Conservation (phyloP, 495 filamentous ascomycete species). For the Opeltia flavorubescens region DNA sequence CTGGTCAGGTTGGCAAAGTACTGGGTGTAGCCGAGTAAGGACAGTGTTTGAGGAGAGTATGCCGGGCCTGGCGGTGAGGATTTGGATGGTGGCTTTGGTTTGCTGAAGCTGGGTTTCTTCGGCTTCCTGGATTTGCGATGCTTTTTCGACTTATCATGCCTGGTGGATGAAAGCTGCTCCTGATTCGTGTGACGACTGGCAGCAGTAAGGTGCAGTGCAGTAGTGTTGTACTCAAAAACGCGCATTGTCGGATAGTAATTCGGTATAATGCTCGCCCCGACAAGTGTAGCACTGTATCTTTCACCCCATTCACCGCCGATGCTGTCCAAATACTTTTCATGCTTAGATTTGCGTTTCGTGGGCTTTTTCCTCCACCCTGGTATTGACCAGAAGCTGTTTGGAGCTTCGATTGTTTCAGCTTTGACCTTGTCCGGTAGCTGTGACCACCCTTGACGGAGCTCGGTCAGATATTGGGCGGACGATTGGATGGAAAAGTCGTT, state of each 20-base stretch:
- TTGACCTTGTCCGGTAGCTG: conserved; percentile 41
- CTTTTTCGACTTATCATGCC: conserved; percentile 34
- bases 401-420: conserved; percentile 12
- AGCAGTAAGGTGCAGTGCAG: conserved; percentile 27
- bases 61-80: conserved; percentile 71
- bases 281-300: conserved; percentile 64
- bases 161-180: neutral
- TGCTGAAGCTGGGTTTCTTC: conserved; percentile 44
- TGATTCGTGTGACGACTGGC: neutral
- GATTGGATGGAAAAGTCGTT: conserved; percentile 45
- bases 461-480: conserved; percentile 62
- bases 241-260: conserved; percentile 85
- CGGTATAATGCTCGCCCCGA: conserved; percentile 77
- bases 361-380: conserved; percentile 21
- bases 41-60: conserved; percentile 74
- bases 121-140: conserved; percentile 38
- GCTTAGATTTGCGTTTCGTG: conserved; percentile 35
- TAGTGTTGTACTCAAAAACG: conserved; percentile 86
- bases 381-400: neutral
- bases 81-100: conserved; percentile 61
- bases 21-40: conserved; percentile 65
- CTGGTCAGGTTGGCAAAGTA: conserved; percentile 86
- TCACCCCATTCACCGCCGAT: conserved; percentile 74
- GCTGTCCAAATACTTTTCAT: conserved; percentile 38
- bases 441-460: conserved; percentile 65